Base-by-base conservation (phyloP, 106 monocot species). In the Platanthera zijinensis region DNA sequence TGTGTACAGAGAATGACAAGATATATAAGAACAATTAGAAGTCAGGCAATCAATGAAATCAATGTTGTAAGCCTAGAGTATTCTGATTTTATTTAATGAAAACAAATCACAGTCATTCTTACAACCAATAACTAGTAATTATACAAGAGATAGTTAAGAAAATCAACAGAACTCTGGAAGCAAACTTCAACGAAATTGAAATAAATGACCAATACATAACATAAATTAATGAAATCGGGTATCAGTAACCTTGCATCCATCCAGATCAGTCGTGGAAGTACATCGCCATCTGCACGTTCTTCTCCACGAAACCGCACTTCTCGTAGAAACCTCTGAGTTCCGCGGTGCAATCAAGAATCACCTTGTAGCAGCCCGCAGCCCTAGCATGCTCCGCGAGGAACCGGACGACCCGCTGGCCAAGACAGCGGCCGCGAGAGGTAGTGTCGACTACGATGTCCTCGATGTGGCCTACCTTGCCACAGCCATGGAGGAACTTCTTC, bases 391-490 rank as follows among this genome's bases (percentile, higher is more conserved):
- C 84, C 50, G 75, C 73, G 48, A 92, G 87, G 72, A 80, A 80
- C 7, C 45, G 46, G 18, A 95, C 80, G 56, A 95, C 77, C 48
- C 77, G 79, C 75, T 86, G 80, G 15, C 92, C 92, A 30, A 96
- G 74, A 11, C 81, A 64, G 62, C 77, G 78, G 19, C 89, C 87
- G 14, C 92, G 81, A 1, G 78, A 86, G 1, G 70, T 21, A 13
- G 75, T 74, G 18, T 89, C 95, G 48, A 96, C 95, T 21, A 92
- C 95, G 13, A 95, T 82, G 77, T 95, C 95, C 87, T 95, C 95
- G 11, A 95, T 85, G 84, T 92, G 95, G 17, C 90, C 95, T 17
- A 85, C 92, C 74, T 86, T 90, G 32, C 84, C 85, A 45, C 90
- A 83, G 19, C 88, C 85, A 15, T 83, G 84, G 14, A 92, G 71